Evolutionary conservation across 345 rosid genomes (phyloP).

Genomic region (Eucalyptus brandiana): DNA sequence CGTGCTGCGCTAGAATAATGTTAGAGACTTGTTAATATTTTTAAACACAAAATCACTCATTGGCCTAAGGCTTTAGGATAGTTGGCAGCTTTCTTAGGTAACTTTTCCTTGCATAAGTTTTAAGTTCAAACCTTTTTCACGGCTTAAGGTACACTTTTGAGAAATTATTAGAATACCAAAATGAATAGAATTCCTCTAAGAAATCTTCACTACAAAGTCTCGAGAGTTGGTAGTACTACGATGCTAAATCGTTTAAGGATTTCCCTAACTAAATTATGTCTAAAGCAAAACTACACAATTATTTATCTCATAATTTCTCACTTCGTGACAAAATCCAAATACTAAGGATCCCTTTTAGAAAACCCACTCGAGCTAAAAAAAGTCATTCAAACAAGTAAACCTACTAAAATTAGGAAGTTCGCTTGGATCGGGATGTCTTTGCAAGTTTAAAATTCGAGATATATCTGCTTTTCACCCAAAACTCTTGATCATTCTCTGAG

Average conservation of each 20-base stretch:
- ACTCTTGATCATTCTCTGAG: background rate
- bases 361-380: too few relatives aligned
- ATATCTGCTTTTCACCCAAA: too few relatives aligned
- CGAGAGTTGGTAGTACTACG: too few relatives aligned
- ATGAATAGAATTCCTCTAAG: too few relatives aligned
- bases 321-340: too few relatives aligned
- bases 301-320: too few relatives aligned
- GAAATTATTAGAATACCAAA: background rate
- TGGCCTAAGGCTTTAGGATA: fast-evolving
- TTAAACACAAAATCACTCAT: background rate
- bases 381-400: background rate
- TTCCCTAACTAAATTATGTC: too few relatives aligned
- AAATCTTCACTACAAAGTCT: too few relatives aligned
- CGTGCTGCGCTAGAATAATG: background rate
- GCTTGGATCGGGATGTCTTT: background rate
- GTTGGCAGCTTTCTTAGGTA: fast-evolving
- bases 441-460: background rate
- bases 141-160: background rate
- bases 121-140: background rate
- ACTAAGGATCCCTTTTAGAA: too few relatives aligned
- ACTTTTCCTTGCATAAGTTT: background rate
- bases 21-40: background rate
- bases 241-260: too few relatives aligned
- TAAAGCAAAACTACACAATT: too few relatives aligned
- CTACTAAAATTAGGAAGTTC: background rate